Evolutionary conservation across 1,139 yeast species (phyloP).

Genomic region (Debaryomyces psychrophilus): DNA sequence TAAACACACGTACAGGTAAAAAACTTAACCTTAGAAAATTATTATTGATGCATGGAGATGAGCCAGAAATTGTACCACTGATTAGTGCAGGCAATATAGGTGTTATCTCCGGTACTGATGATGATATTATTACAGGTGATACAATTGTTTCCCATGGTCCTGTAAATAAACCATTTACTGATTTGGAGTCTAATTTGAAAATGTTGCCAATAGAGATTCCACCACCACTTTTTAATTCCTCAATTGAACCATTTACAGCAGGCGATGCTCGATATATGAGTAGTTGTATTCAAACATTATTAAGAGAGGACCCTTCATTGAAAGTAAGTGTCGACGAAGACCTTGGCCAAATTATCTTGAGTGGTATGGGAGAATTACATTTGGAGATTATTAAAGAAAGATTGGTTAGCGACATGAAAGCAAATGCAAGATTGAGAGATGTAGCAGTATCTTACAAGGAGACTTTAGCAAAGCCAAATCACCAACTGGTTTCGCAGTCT

Average conservation of each 20-base stretch:
- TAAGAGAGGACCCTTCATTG: slow-evolving; percentile 65
- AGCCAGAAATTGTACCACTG: slow-evolving; percentile 67
- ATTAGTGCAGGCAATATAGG: slow-evolving; percentile 86
- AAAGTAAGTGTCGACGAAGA: slow-evolving; percentile 65
- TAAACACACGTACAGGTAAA: slow-evolving; percentile 72
- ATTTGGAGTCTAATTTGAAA: slow-evolving; percentile 51
- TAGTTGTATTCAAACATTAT: slow-evolving; percentile 61
- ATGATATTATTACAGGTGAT: slow-evolving; percentile 85
- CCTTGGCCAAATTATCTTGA: slow-evolving; percentile 79
- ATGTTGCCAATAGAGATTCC: slow-evolving; percentile 83
- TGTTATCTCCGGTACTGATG: slow-evolving; percentile 74
- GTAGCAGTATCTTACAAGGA: slow-evolving; percentile 91
- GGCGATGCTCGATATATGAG: slow-evolving; percentile 78
- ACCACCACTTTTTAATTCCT: slow-evolving; percentile 88
- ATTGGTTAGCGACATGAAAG: slow-evolving; percentile 76
- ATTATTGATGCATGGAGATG: slow-evolving; percentile 86
- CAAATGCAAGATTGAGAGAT: slow-evolving; percentile 76
- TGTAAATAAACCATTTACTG: slow-evolving; percentile 50
- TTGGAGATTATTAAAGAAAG: slow-evolving; percentile 85
- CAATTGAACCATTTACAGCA: slow-evolving; percentile 80
- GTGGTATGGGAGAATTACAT: slow-evolving; percentile 97
- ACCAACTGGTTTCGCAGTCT: slow-evolving; percentile 9
- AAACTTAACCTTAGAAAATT: slow-evolving; percentile 68
- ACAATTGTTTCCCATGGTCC: slow-evolving; percentile 66
- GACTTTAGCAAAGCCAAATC: slow-evolving; percentile 43